phyloP scores from a whole-genome alignment of 192 early-diverging fungal genomes.

The Coemansia brasiliensis region DNA sequence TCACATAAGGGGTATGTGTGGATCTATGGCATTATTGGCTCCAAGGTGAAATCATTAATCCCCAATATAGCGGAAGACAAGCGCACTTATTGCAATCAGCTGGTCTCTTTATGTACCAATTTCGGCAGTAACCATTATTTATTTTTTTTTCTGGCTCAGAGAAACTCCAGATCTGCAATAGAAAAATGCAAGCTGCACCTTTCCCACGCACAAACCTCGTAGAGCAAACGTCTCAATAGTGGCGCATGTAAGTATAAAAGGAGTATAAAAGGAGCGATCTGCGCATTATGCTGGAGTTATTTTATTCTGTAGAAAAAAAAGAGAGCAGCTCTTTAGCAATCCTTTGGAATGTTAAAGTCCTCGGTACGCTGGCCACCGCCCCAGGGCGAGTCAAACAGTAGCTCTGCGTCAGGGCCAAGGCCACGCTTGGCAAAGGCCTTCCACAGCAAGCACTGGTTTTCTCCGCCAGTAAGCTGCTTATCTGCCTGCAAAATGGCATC shows the following conservation, averaged over 20 bases:
- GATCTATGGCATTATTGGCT: too few relatives aligned
- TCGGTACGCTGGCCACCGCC: constrained; percentile 60
- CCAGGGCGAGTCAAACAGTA: constrained; percentile 63
- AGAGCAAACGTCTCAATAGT: too few relatives aligned
- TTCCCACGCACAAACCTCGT: too few relatives aligned
- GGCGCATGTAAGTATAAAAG: too few relatives aligned
- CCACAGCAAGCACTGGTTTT: constrained; percentile 74
- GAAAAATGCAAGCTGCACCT: too few relatives aligned
- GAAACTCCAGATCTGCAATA: too few relatives aligned
- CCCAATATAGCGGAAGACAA: background rate
- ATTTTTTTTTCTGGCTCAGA: too few relatives aligned
- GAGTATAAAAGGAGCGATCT: background rate
- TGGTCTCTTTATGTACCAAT: background rate
- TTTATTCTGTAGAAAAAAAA: background rate
- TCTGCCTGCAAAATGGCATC: constrained; percentile 74
- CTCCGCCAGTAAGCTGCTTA: constrained; percentile 60
- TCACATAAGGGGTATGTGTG: too few relatives aligned
- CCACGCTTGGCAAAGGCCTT: constrained; percentile 87
- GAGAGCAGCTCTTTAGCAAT: constrained; percentile 17
- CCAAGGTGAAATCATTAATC: too few relatives aligned
- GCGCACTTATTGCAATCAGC: background rate
- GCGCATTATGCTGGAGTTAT: background rate
- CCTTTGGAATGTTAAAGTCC: constrained; percentile 55
- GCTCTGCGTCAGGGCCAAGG: constrained; percentile 71
- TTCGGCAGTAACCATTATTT: too few relatives aligned